Conservation (phyloP, 257 asterid species). For the Cynanchum wilfordii region DNA sequence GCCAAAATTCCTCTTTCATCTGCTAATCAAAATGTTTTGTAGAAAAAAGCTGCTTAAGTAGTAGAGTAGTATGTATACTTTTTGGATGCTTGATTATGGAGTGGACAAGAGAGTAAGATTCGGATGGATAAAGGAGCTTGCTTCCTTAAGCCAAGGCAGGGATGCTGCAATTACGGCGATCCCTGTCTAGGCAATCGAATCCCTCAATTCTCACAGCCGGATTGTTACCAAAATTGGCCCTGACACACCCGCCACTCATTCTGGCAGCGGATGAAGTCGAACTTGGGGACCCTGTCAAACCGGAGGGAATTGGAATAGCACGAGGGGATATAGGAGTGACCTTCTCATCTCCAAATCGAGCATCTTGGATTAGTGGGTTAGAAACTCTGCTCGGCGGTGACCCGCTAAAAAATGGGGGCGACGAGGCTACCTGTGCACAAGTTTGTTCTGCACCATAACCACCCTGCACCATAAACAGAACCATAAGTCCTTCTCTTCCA, state of each 20-base stretch:
- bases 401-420: slow-evolving; percentile 99
- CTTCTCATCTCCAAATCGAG: slow-evolving; percentile 70
- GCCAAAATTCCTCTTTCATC: slow-evolving; percentile 21
- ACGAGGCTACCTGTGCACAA: slow-evolving; percentile 62
- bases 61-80: slow-evolving; percentile 17
- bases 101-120: background rate
- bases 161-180: slow-evolving; percentile 91
- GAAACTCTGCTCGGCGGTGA: slow-evolving; percentile 99
- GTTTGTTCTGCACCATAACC: slow-evolving; percentile 49
- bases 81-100: slow-evolving; percentile 1
- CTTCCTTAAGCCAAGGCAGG: slow-evolving; percentile 68
- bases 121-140: background rate
- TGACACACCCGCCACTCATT: slow-evolving; percentile 55
- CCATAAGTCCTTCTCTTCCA: background rate
- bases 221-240: slow-evolving; percentile 87
- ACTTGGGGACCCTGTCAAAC: slow-evolving; percentile 50
- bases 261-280: slow-evolving; percentile 36
- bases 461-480: slow-evolving; percentile 41
- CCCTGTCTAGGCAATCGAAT: slow-evolving; percentile 91
- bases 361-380: slow-evolving; percentile 95
- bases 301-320: slow-evolving; percentile 51
- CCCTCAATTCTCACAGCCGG: slow-evolving; percentile 97
- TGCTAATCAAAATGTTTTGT: slow-evolving; percentile 18
- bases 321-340: slow-evolving; percentile 59
- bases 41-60: no score